Base-by-base conservation (phyloP, 2,329 filamentous ascomycete species). In the Fusarium sp. region DNA sequence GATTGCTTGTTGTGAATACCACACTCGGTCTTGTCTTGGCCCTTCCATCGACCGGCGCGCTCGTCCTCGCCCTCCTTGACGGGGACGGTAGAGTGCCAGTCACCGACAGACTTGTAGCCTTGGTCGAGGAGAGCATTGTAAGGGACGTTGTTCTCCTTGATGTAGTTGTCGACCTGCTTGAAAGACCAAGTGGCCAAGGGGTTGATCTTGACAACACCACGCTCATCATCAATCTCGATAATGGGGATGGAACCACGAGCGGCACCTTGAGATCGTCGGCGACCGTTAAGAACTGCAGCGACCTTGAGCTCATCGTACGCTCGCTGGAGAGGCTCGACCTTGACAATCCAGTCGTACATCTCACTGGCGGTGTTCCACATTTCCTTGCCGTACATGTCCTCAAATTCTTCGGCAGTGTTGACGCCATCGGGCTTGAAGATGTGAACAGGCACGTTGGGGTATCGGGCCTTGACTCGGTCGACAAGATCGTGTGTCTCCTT, bases 1-100 rank as follows among this genome's bases (percentile, higher is more conserved):
- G 93, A 97, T 80, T 94, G 91, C 82, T 96, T 97, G 86, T 98
- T 98, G 88, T 99, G 96, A 78, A 99, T 98, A 49, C 96, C 96
- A 80, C 96, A 99, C 85, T 99, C 96, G 18, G 94, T 97, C 90
- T 99, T 99, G 76, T 87, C 84, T 81, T 94, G 92, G 67, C 96
- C 96, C 87, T 97, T 98, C 96, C 96, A 99, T 73, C 96, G 91
- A 62, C 96, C 96, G 11, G 96, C 92, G 54, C 96, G 91, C 88
- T 99, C 96, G 76, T 98, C 96, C 82, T 99, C 96, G 71, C 93
- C 93, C 63, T 95, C 93, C 69, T 87, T 89, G 66, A 98, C 94
- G 14, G 96, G 94, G 74, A 89, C 91, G 6, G 96, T 99, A 53
- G 94, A 97, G 86, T 99, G 96, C 93, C 94, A 98, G 85, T 99